phyloP scores from a whole-genome alignment of 2,329 filamentous ascomycete species.

The Coleophoma eucalyptorum region DNA sequence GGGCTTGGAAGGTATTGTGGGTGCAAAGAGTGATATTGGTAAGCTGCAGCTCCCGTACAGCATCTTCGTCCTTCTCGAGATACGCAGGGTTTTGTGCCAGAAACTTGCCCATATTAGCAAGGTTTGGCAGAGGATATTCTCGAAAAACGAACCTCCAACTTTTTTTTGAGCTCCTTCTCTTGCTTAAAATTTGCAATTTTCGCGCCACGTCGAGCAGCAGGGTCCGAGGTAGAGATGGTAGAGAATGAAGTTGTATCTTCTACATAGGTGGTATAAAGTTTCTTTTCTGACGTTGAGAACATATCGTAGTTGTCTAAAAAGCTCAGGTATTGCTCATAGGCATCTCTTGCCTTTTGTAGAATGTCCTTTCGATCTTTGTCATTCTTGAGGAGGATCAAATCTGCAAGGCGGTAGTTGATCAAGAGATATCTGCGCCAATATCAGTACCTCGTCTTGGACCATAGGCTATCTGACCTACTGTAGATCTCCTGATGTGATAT shows the following conservation, averaged over 20 bases:
- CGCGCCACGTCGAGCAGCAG: slow-evolving; percentile 67
- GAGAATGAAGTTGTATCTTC: slow-evolving; percentile 72
- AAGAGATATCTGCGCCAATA: slow-evolving; percentile 60
- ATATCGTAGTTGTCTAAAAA: slow-evolving; percentile 76
- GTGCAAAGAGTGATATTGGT: slow-evolving; percentile 69
- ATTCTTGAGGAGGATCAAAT: slow-evolving; percentile 68
- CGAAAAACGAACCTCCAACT: slow-evolving; percentile 57
- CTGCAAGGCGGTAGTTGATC: slow-evolving; percentile 73
- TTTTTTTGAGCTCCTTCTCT: slow-evolving; percentile 81
- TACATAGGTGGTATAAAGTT: slow-evolving; percentile 68
- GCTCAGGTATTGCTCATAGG: slow-evolving; percentile 76
- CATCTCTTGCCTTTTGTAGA: slow-evolving; percentile 59
- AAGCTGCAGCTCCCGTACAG: slow-evolving; percentile 74
- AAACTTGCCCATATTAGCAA: slow-evolving; percentile 39
- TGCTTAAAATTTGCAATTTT: slow-evolving; percentile 84
- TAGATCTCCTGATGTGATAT: slow-evolving; percentile 78
- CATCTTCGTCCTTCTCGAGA: slow-evolving; percentile 75
- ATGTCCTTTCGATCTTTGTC: slow-evolving; percentile 57
- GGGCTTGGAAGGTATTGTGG: slow-evolving; percentile 77
- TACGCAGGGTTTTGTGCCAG: slow-evolving; percentile 54
- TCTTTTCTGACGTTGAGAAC: slow-evolving; percentile 59
- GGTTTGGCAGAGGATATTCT: neutral
- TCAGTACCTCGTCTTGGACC: slow-evolving; percentile 3
- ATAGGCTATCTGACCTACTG: slow-evolving; percentile 46
- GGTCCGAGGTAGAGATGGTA: slow-evolving; percentile 60